Base-by-base conservation (phyloP, 495 filamentous ascomycete species). In the Penicillium angulare region DNA sequence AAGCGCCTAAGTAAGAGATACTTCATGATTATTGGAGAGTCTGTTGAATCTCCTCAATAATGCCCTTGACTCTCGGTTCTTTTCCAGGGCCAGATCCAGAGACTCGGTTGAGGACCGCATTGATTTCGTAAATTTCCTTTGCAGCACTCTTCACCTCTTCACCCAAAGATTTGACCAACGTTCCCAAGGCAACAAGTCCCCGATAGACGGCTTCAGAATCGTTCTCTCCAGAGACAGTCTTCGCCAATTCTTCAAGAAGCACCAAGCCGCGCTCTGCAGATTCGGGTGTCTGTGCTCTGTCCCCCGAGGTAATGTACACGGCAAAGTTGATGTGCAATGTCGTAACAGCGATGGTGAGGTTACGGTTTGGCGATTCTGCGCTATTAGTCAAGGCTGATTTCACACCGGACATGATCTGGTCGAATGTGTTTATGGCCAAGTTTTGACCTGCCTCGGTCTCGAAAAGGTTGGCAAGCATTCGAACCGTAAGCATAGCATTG, bases 271-370 rank as follows among this genome's bases (percentile, higher is more conserved):
- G 72, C 46, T 89, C 82, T 1, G 78, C 71, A 5, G 79, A 78
- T 47, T 76, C 72, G 9, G 71, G 64, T 1, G 63, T 52, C 0
- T 58, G 50, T 16, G 49, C 61, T 36, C 67, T 60, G 27, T 58
- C 66, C 6, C 71, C 62, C 0, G 67, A 66, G 4, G 78, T 76
- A 12, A 83, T 64, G 24, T 85, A 78, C 17, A 88, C 86, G 3
- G 87, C 81, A 69, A 87, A 90, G 70, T 99, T 97, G 61, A 97
- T 86, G 56, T 86, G 86, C 0, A 90, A 75, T 7, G 95, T 95
- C 9, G 88, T 83, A 17, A 90, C 66, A 0, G 93, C 95, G 47
- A 95, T 84, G 39, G 85, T 79, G 7, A 95, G 70, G 59, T 95
- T 96, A 31, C 85, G 83, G 55, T 95, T 93, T n/a, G 75, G 74